Conservation (phyloP, 2,329 filamentous ascomycete genomes). For the Aureobasidium sp. region DNA sequence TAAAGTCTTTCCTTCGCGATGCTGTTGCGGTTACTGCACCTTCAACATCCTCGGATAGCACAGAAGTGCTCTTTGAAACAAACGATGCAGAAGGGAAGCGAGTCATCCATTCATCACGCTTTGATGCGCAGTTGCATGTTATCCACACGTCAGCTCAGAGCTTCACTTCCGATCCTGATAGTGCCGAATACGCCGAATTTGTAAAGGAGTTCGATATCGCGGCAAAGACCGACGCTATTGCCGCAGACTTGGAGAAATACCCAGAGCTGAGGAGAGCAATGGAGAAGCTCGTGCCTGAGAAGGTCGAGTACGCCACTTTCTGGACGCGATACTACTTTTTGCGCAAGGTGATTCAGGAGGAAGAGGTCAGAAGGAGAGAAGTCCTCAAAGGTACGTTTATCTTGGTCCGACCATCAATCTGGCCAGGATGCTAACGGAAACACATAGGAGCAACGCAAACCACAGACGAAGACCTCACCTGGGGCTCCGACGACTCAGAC, state of each 20-base stretch:
- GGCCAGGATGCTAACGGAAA: neutral
- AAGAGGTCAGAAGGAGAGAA: slow-evolving; percentile 80
- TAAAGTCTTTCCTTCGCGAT: slow-evolving; percentile 82
- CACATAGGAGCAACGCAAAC: slow-evolving; percentile 55
- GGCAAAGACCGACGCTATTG: slow-evolving; percentile 75
- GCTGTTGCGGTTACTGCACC: slow-evolving; percentile 83
- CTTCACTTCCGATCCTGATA: slow-evolving; percentile 72
- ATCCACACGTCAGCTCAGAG: slow-evolving; percentile 79
- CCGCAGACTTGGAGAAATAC: slow-evolving; percentile 74
- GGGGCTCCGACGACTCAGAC: slow-evolving; percentile 70
- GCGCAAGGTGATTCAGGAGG: slow-evolving; percentile 83
- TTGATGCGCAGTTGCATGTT: slow-evolving; percentile 92
- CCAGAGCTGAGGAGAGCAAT: slow-evolving; percentile 77
- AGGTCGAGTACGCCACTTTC: slow-evolving; percentile 80
- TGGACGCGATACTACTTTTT: slow-evolving; percentile 97
- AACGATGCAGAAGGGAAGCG: slow-evolving; percentile 82
- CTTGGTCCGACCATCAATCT: too few species aligned
- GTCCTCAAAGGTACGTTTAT: slow-evolving; percentile 68
- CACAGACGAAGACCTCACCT: slow-evolving; percentile 61
- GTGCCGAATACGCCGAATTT: slow-evolving; percentile 61
- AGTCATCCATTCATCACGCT: slow-evolving; percentile 87
- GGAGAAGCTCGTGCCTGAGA: slow-evolving; percentile 92
- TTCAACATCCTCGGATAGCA: slow-evolving; percentile 17
- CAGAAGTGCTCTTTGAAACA: slow-evolving; percentile 77
- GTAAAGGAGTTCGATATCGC: slow-evolving; percentile 68